Base-by-base conservation (phyloP, 1,284 basidiomycete genomes). In the Heterobasidion occidentale region DNA sequence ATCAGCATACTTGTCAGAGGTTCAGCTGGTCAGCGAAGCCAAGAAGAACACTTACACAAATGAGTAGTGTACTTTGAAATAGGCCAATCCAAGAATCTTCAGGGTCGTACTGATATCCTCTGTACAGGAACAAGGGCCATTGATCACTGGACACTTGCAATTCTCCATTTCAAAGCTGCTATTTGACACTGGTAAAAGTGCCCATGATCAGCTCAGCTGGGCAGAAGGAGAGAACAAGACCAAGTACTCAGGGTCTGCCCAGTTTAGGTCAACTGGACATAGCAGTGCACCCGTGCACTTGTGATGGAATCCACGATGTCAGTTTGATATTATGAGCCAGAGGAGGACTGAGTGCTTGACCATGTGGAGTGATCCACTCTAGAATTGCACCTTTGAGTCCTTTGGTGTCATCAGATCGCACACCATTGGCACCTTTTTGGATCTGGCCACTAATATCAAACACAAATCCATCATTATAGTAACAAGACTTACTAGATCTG, bases 81-180 rank as follows among this genome's bases (percentile, higher is more conserved):
- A 60, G 52, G 15, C 59, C 59, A 14, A 59, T 50, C 59, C 59
- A 60, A 36, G 59, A 57, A 20, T 59, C 54, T 42, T 58, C 42
- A n/a, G 51, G 54, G 46, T 60, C 54, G 36, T 59, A 60, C 6
- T 14, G 34, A 3, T 50, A 46, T 15, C 34, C 42, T 1, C 17
- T 20, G 50, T 59, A 60, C 0, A 59, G 38, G 20, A 60, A 56
- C 8, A 60, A 45, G 1, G 58, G 59, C 59, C 58, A 60, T 17
- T 53, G 51, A 36, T 60, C 59, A 4, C 59, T 55, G 9, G 51
- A 11, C 3, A 56, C 47, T 5, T 36, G n/a, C 49, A 59, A 7
- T 45, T 53, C 36, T 14, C 56, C 51, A 50, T 35, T 59, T 9
- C 46, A 12, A 15, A 59, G 46, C 33, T 46, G 36, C 33, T 19